phyloP scores from a whole-genome alignment of 1,284 basidiomycete genomes.

The Neonothopanus nambi region DNA sequence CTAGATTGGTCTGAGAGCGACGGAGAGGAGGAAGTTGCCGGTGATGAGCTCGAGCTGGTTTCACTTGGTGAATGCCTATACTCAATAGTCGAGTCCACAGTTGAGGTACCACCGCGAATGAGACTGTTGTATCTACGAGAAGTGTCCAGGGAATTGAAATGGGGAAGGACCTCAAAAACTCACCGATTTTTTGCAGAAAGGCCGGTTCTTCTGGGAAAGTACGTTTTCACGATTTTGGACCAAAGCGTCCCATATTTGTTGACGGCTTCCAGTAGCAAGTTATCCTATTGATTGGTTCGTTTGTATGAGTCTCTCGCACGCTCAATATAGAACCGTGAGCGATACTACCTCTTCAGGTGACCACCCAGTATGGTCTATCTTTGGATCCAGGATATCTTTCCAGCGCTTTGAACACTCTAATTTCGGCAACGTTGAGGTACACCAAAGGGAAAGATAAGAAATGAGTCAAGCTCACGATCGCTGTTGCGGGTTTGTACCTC shows the following conservation, averaged over 20 bases:
- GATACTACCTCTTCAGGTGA: conserved; percentile 43
- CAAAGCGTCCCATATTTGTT: conserved; percentile 27
- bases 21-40: too few species aligned
- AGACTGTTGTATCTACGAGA: too few species aligned
- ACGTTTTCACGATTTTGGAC: conserved; percentile 28
- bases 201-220: conserved; percentile 30
- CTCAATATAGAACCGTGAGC: too few species aligned
- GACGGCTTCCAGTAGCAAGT: conserved; percentile 24
- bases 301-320: conserved; percentile 1
- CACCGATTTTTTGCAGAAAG: conserved; percentile 32
- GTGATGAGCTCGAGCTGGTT: too few species aligned
- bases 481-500: conserved; percentile 53
- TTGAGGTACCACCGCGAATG: too few species aligned
- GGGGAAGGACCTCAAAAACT: neutral
- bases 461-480: conserved; percentile 42
- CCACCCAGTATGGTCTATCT: conserved; percentile 56
- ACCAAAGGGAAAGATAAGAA: neutral
- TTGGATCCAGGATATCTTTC: conserved; percentile 57
- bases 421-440: conserved; percentile 14
- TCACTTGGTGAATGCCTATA: too few species aligned
- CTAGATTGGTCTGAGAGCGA: too few species aligned
- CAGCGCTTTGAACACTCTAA: conserved; percentile 58
- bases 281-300: conserved; percentile 15
- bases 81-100: too few species aligned
- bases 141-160: too few species aligned